Evolutionary conservation across 768 basidiomycete species (phyloP).

Genomic region (Pleurotus citrinopileatus): DNA sequence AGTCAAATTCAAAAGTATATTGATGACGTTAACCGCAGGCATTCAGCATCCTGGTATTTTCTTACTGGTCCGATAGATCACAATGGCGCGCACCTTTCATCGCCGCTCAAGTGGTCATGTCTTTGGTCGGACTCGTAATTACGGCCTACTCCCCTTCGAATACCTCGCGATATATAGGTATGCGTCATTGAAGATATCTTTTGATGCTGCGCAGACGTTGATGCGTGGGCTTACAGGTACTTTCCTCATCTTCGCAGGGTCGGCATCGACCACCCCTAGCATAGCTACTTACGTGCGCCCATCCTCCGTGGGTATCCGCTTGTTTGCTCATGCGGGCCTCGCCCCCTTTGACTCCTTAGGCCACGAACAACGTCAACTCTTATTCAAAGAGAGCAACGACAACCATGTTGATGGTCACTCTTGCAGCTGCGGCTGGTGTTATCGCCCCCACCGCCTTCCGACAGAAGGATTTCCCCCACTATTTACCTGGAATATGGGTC

Average conservation of each 20-base stretch:
- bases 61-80: conserved; percentile 45
- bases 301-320: conserved; percentile 5
- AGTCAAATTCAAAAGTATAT: neutral
- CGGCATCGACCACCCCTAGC: conserved; percentile 42
- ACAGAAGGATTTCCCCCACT: conserved; percentile 41
- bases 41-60: conserved; percentile 37
- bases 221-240: conserved; percentile 31
- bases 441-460: conserved; percentile 46
- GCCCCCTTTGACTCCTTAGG: conserved; percentile 21
- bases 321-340: neutral
- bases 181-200: conserved; percentile 7
- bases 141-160: conserved; percentile 34
- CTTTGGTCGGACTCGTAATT: conserved; percentile 38
- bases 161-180: conserved; percentile 42
- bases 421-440: conserved; percentile 46
- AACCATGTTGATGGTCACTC: conserved; percentile 44
- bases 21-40: conserved; percentile 22
- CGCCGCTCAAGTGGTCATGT: conserved; percentile 36
- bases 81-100: conserved; percentile 40
- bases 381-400: conserved; percentile 48
- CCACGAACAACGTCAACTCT: conserved; percentile 47
- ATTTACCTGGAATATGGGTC: conserved; percentile 45
- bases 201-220: neutral
- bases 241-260: conserved; percentile 43
- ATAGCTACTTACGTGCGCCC: conserved; percentile 46